These are phyloP conservation scores for Fomitiporia mediterranea DNA, from an alignment of 1,284 basidiomycete species.

Conservation along the genomic window DNA sequence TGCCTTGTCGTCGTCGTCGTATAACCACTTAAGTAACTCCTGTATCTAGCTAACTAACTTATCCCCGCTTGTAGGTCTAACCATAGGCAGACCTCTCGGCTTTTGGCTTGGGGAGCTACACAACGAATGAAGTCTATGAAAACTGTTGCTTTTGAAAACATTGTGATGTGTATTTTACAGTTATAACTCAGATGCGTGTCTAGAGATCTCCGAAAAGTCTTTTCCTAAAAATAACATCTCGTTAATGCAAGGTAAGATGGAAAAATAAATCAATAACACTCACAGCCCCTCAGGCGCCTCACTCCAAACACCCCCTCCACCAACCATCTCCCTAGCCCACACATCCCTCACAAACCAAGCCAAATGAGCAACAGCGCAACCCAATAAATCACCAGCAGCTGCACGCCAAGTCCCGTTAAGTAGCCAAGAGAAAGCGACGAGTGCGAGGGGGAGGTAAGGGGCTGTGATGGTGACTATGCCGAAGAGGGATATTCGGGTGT, in stretches of 20 bases:
- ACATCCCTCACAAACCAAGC: constrained; percentile 93
- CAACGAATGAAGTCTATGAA: not conserved
- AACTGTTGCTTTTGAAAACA: not conserved
- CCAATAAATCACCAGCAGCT: constrained; percentile 80
- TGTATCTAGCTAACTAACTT: not conserved
- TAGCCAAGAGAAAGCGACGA: constrained; percentile 88
- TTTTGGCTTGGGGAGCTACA: not conserved
- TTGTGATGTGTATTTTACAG: not conserved
- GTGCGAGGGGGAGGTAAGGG: constrained; percentile 89
- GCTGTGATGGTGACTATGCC: constrained; percentile 93
- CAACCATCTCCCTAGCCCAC: constrained; percentile 90
- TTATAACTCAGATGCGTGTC: not conserved
- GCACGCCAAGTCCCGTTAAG: constrained; percentile 84
- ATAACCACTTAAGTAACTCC: no score
- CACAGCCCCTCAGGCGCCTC: constrained; percentile 77
- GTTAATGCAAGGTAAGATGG: constrained; percentile 7
- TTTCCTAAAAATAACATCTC: constrained; percentile 40
- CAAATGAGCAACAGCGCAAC: constrained; percentile 86
- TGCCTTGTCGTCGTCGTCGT: no score
- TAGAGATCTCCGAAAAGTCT: constrained; percentile 59
- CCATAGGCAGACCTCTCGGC: not conserved
- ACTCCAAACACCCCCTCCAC: constrained; percentile 69
- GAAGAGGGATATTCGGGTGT: constrained; percentile 92
- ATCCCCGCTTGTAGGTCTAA: not conserved
- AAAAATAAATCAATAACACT: constrained; percentile 37